Evolutionary conservation across 2,329 filamentous ascomycete species (phyloP).

Genomic region (Pyricularia grisea): DNA sequence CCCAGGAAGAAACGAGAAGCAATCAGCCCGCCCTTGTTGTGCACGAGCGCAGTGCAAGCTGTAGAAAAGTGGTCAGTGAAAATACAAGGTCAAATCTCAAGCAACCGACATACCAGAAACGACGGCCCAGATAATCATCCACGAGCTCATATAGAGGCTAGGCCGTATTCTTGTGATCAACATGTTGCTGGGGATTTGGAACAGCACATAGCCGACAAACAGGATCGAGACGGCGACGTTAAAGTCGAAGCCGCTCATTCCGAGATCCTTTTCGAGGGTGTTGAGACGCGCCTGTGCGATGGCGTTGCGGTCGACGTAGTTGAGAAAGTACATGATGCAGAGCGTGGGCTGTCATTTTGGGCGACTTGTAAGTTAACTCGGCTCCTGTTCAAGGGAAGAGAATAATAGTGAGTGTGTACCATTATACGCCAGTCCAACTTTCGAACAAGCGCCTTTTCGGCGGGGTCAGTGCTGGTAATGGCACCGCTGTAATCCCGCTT

Average conservation of each 20-base stretch:
- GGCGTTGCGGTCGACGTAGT: constrained; percentile 38
- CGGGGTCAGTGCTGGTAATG: constrained; percentile 9
- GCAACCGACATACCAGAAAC: not conserved
- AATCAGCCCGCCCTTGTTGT: constrained; percentile 21
- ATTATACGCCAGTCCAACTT: constrained; percentile 7
- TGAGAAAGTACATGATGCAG: constrained; percentile 50
- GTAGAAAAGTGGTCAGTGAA: not conserved
- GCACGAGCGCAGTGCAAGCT: constrained; percentile 10
- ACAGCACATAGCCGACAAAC: constrained; percentile 20
- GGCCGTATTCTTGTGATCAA: constrained; percentile 18
- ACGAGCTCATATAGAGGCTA: not conserved
- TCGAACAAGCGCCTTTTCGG: constrained; percentile 7
- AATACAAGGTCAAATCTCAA: too few relatives aligned
- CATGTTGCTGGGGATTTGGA: constrained; percentile 14
- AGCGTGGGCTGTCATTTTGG: not conserved
- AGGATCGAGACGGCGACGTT: constrained; percentile 22
- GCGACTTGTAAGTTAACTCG: not conserved
- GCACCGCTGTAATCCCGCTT: constrained; percentile 4
- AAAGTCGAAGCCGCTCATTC: constrained; percentile 27
- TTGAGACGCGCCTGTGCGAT: constrained; percentile 27
- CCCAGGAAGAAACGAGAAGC: constrained; percentile 25
- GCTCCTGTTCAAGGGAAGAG: not conserved
- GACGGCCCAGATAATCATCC: constrained; percentile 1
- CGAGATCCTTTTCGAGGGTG: constrained; percentile 31
- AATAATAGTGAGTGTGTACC: not conserved